A percentile compares a stretch with the other conserved stretches of the same genome.
These are phyloP conservation scores for Sonneratia caseolaris DNA, from an alignment of 345 rosid genomes.

Conservation along the genomic window DNA sequence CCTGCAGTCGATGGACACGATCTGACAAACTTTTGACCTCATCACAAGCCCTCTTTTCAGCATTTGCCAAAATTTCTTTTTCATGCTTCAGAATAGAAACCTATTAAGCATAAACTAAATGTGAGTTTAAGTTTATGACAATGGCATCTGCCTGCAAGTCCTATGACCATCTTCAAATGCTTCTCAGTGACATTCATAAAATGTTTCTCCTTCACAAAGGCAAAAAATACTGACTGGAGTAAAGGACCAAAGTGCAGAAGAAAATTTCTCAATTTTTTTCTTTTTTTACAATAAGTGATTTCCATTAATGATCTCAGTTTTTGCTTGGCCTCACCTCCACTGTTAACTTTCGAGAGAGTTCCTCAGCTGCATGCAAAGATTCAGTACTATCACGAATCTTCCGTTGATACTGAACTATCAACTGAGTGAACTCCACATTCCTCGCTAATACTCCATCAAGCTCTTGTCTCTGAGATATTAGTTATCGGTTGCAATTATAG, in stretches of 20 bases:
- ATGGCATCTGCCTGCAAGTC: constrained; percentile 3
- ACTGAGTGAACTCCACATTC: constrained; percentile 81
- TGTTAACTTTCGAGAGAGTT: constrained; percentile 56
- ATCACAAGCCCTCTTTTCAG: constrained; percentile 81
- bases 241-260: neutral
- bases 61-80: constrained; percentile 68
- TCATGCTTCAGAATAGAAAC: constrained; percentile 64
- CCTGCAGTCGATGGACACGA: constrained; percentile 83
- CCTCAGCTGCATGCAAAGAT: constrained; percentile 64
- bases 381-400: constrained; percentile 74
- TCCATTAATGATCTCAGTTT: no score
- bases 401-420: constrained; percentile 68
- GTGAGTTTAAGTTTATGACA: neutral
- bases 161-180: neutral
- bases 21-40: constrained; percentile 80
- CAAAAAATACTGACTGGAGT: neutral
- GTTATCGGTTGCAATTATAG: neutral
- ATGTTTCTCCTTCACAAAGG: neutral
- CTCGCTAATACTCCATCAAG: constrained; percentile 52
- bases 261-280: neutral
- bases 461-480: constrained; percentile 51
- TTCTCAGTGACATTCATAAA: neutral
- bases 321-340: constrained; percentile 55
- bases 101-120: constrained; percentile 22
- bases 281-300: no score